These are phyloP conservation scores for Lepidium didymum DNA, from an alignment of 345 rosid genomes.

Conservation along the genomic window DNA sequence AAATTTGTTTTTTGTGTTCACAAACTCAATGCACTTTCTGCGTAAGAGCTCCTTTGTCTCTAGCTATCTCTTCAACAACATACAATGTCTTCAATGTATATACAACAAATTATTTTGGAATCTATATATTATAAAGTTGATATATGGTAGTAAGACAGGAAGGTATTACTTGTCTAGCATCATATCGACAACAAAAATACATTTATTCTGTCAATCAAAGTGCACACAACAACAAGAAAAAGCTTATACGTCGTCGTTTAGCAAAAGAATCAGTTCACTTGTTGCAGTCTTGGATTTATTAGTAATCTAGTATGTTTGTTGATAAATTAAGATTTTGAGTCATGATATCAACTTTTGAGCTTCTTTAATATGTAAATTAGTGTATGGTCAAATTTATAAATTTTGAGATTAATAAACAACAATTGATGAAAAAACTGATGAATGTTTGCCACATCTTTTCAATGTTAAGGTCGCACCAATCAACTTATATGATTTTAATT, in stretches of 20 bases:
- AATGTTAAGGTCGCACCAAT: background rate
- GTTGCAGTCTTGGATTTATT: background rate
- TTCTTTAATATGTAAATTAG: background rate
- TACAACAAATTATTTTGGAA: background rate
- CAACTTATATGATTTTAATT: background rate
- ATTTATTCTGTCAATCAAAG: background rate
- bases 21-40: background rate
- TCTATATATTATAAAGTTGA: background rate
- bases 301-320: background rate
- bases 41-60: background rate
- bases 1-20: background rate
- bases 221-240: background rate
- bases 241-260: background rate
- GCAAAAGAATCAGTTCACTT: background rate
- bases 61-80: background rate
- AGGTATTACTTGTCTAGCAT: background rate
- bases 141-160: background rate
- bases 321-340: background rate
- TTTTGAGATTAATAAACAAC: background rate
- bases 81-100: background rate
- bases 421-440: background rate
- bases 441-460: background rate
- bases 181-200: background rate
- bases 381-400: background rate
- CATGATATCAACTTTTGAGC: background rate